A percentile compares a stretch with the other conserved stretches of the same genome.
phyloP scores from a whole-genome alignment of 306 rosid genomes.

The Acacia crassicarpa region DNA sequence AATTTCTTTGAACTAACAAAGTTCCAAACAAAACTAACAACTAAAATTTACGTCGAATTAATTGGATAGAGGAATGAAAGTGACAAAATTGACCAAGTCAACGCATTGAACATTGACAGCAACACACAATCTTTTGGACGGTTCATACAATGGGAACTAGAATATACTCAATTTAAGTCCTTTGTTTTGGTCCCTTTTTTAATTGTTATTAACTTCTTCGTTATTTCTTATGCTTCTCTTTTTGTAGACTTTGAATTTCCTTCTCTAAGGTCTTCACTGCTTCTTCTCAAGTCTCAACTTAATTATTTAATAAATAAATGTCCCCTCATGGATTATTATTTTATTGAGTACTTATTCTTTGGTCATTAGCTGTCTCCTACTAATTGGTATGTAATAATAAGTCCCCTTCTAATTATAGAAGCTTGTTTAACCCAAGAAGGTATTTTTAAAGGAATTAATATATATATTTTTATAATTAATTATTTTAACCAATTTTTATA shows the following conservation, averaged over 20 bases:
- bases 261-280: not conserved
- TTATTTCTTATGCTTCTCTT: slow-evolving; percentile 8
- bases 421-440: too few relatives aligned
- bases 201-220: slow-evolving; percentile 19
- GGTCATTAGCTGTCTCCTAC: too few relatives aligned
- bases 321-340: too few relatives aligned
- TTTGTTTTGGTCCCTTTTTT: not conserved
- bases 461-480: too few relatives aligned
- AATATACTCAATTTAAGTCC: not conserved
- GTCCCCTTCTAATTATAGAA: too few relatives aligned
- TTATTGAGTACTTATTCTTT: too few relatives aligned
- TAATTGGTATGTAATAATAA: too few relatives aligned
- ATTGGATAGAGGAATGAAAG: not conserved
- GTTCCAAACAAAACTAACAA: not conserved
- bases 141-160: slow-evolving; percentile 18
- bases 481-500: too few relatives aligned
- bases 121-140: not conserved
- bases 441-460: too few relatives aligned
- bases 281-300: not conserved
- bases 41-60: not conserved
- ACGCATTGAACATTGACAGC: slow-evolving; percentile 33
- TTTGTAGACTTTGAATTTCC: not conserved
- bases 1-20: not conserved
- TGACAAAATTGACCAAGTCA: slow-evolving; percentile 17
- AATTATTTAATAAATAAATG: not conserved